Evolutionary conservation across 2,329 filamentous ascomycete species (phyloP), one percentile per base, ranked within the genome.

Genomic region (Talaromyces verruculosus): DNA sequence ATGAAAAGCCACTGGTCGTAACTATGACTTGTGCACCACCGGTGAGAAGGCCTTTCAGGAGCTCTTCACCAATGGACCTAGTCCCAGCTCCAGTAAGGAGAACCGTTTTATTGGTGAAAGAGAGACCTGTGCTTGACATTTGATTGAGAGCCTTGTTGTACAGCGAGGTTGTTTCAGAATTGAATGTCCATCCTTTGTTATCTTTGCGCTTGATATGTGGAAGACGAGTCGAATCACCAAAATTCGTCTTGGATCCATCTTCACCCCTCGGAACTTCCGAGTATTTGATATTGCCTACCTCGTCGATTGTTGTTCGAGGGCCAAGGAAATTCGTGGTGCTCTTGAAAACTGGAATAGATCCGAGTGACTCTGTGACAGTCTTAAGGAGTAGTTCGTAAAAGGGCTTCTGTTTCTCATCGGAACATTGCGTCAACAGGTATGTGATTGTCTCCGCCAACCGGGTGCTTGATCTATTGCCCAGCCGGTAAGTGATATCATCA

Each of bases 391-490:
- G 49, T 33, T 33, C 49, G 28, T 53, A 53, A 53, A 53, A 53
- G 15, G 17, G 7, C 1, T 30, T 53, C 5, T 53, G 49, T 6
- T 30, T 53, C n/a, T 53, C 49, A 53, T 53, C 49, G 28, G 47
- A 51, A 28, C 49, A 53, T 53, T 53, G 49, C 15, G 49, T 33
- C 28, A 53, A 53, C 49, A 53, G 15, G 28, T 53, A 53, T 33
- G 13, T 53, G 28, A 53, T 53, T n/a, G 49, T 30, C 6, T 53
- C 25, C 7, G 28, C 49, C 4, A 99, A 87, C 39, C 92, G 90
- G 2, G 95, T 95, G 77, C 97, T 99, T 43, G 95, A 96, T 68
- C 94, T 91, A 83, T 97, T 98, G 95, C 98, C 98, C 81, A 99
- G 94, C 71, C 92, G 91, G 75, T 64, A 98, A 98, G 82, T 95